Conservation (phyloP, 208 protist species). For the Acanthamoeba castellanii region DNA sequence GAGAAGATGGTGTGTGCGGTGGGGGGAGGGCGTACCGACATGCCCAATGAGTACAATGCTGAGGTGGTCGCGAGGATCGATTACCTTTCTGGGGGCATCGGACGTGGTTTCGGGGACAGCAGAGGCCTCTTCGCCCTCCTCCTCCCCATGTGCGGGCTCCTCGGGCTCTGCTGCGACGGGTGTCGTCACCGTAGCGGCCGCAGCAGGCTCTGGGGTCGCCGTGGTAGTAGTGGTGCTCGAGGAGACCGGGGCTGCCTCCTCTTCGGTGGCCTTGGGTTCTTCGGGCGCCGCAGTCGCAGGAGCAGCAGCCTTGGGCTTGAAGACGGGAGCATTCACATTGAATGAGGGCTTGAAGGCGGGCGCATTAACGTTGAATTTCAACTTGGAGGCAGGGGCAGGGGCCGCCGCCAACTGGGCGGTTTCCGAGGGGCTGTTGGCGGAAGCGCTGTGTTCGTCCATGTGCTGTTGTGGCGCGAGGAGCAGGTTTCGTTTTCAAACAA, state of each 20-base stretch:
- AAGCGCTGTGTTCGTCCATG: neutral
- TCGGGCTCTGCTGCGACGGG: conserved; percentile 23
- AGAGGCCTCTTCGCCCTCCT: conserved; percentile 5
- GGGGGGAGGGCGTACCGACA: conserved; percentile 90
- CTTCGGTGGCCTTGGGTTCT: neutral
- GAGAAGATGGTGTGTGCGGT: too few species aligned
- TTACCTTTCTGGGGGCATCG: neutral
- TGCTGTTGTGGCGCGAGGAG: neutral
- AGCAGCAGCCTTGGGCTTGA: neutral
- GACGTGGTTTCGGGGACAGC: neutral
- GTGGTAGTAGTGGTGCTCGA: neutral
- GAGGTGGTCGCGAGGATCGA: conserved; percentile 93
- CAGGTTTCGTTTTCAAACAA: too few species aligned
- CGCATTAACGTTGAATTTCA: conserved; percentile 5
- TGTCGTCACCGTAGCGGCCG: neutral
- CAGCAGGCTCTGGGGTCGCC: neutral
- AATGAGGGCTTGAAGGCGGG: neutral
- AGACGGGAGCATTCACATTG: neutral
- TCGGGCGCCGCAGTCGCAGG: neutral
- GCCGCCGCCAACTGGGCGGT: neutral
- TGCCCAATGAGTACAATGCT: conserved; percentile 99
- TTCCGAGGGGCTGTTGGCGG: neutral
- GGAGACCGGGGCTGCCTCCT: neutral
- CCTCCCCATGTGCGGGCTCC: conserved; percentile 64
- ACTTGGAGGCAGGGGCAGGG: neutral